Evolutionary conservation across 2,329 filamentous ascomycete species (phyloP), one percentile per base, ranked within the genome.

Genomic region (Corniculantispora saksenae): DNA sequence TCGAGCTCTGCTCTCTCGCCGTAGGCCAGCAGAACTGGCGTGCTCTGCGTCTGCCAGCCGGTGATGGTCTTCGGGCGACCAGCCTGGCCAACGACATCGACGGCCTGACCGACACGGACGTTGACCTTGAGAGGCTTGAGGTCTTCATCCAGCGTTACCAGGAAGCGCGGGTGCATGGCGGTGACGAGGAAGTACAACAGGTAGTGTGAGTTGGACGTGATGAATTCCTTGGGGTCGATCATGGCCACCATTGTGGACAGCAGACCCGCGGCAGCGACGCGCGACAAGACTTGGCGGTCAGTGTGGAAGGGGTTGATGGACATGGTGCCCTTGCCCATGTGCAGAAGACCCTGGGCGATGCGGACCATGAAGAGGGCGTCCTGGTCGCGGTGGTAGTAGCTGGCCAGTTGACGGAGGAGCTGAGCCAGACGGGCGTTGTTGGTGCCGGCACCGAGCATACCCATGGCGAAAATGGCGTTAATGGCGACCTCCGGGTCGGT

Each of bases 381-480:
- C 72, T 96, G 91, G 71, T 99, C 95, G 61, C 95, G 89, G 82
- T 97, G 94, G 80, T 99, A 99, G 84, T 99, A 99, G 81, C 93
- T 97, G 27, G 96, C 95, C 64, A 99, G 84, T 81, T 99, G 95
- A 71, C 95, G 86, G 48, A 99, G 87, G 59, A 99, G 86, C 80
- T 99, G 95, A 61, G 95, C 96, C 71, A 99, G 82, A 80, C 95
- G 91, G 57, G 95, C 96, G 75, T 99, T 99, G 85, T 99, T 99
- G 63, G 95, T 99, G 72, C 95, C 95, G 2, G 95, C 95, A 72
- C 95, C 95, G 45, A 97, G 85, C 66, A 99, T 89, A 79, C 95
- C 95, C 95, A 99, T 99, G 70, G 95, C 94, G 74, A 99, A 99
- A 75, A 99, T 99, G 73, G 95, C 93, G 75, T 98, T 99, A 79